Conservation (phyloP, 1,284 basidiomycete genomes). For the Afroboletus lepidellus region DNA sequence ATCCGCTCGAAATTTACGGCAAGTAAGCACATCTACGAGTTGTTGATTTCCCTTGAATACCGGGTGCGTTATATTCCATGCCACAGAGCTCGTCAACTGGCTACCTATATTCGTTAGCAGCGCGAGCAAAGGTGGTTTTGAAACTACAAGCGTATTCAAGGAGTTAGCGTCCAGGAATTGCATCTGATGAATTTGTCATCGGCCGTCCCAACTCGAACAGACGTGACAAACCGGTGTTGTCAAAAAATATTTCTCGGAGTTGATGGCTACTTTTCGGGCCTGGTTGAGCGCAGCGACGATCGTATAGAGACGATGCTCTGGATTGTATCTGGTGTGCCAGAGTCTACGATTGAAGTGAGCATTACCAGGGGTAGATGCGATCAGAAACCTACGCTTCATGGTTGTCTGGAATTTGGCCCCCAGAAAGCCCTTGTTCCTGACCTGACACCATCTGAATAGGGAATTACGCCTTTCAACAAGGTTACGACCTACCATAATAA, state of each 20-base stretch:
- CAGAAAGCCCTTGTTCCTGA: slow-evolving; percentile 65
- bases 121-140: slow-evolving; percentile 65
- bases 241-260: slow-evolving; percentile 47
- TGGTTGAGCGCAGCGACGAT: slow-evolving; percentile 58
- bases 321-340: slow-evolving; percentile 55
- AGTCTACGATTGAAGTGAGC: slow-evolving; percentile 38
- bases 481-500: slow-evolving; percentile 53
- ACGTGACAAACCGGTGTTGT: slow-evolving; percentile 45
- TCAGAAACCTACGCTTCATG: slow-evolving; percentile 49
- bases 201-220: neutral
- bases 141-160: slow-evolving; percentile 51
- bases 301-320: slow-evolving; percentile 49
- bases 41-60: slow-evolving; percentile 46
- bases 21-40: slow-evolving; percentile 65
- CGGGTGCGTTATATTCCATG: slow-evolving; percentile 48
- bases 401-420: slow-evolving; percentile 53
- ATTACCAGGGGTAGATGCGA: neutral
- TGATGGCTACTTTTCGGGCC: slow-evolving; percentile 57
- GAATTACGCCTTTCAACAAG: no score
- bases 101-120: slow-evolving; percentile 66
- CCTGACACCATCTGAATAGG: slow-evolving; percentile 15
- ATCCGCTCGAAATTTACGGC: slow-evolving; percentile 45
- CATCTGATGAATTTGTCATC: slow-evolving; percentile 35
- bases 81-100: slow-evolving; percentile 28
- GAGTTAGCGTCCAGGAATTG: slow-evolving; percentile 44